Evolutionary conservation across 768 basidiomycete species (phyloP).

Genomic region (Tricholoma furcatifolium): DNA sequence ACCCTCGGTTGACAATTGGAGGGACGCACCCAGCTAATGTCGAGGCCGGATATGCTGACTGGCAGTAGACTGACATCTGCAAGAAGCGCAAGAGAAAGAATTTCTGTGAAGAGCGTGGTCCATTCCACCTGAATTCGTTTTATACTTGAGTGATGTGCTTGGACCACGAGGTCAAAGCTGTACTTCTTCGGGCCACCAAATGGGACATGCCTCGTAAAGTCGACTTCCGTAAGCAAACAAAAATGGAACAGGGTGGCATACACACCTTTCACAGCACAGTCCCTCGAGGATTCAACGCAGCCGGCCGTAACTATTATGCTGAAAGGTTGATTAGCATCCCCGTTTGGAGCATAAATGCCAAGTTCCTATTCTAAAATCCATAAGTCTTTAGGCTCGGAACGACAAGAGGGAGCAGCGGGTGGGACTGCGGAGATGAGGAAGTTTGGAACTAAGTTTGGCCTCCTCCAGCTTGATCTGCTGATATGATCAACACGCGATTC

Average conservation of each 20-base stretch:
- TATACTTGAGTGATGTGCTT: constrained; percentile 37
- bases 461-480: too few relatives aligned
- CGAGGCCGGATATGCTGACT: constrained; percentile 5
- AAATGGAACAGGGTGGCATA: neutral
- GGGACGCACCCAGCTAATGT: constrained; percentile 11
- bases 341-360: too few relatives aligned
- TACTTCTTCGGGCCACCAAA: constrained; percentile 19
- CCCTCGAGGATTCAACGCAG: too few relatives aligned
- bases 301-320: too few relatives aligned
- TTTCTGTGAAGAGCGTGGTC: constrained; percentile 34
- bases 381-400: too few relatives aligned
- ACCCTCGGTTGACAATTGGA: constrained; percentile 36
- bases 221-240: constrained; percentile 6
- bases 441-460: too few relatives aligned
- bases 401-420: too few relatives aligned
- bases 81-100: neutral
- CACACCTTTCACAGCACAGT: too few relatives aligned
- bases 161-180: constrained; percentile 34
- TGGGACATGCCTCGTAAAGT: constrained; percentile 14
- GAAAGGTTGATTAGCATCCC: too few relatives aligned
- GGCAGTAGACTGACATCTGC: constrained; percentile 13
- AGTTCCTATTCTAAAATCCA: too few relatives aligned
- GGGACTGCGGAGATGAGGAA: too few relatives aligned
- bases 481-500: too few relatives aligned
- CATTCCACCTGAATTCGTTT: constrained; percentile 27